phyloP scores from a whole-genome alignment of 2,329 filamentous ascomycete genomes.

The Sclerotinia nivalis region DNA sequence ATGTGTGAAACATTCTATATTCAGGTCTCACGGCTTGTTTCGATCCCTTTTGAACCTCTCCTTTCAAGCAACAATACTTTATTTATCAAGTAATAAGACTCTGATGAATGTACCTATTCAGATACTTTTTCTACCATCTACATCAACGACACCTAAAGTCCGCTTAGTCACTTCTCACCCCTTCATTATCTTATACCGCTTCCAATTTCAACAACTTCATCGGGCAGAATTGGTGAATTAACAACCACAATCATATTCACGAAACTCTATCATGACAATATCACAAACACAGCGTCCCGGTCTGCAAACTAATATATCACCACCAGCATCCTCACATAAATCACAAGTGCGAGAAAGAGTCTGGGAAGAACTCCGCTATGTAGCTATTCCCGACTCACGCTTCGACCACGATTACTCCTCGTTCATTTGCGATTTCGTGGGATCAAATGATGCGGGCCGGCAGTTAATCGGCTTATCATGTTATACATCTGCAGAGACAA shows the following conservation, averaged over 20 bases:
- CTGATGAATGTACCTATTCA: not conserved
- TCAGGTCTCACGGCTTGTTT: constrained; percentile 14
- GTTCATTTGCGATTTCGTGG: constrained; percentile 48
- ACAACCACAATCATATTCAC: not conserved
- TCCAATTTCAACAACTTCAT: not conserved
- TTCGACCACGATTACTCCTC: constrained; percentile 47
- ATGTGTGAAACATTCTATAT: constrained; percentile 17
- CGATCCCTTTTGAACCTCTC: not conserved
- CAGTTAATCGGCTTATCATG: constrained; percentile 40
- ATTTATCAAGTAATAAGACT: constrained; percentile 6
- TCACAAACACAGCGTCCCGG: constrained; percentile 7
- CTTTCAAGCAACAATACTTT: not conserved
- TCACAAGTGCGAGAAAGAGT: constrained; percentile 32
- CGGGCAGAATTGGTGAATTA: constrained; percentile 13
- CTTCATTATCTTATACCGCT: not conserved
- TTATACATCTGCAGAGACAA: constrained; percentile 39
- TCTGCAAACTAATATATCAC: constrained; percentile 7
- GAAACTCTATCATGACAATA: constrained; percentile 14
- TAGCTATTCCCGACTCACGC: constrained; percentile 48
- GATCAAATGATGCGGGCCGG: constrained; percentile 42
- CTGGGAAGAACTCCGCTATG: constrained; percentile 43
- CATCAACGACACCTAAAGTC: not conserved
- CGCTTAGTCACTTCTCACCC: constrained; percentile 9
- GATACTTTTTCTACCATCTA: not conserved
- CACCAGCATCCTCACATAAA: constrained; percentile 19